A percentile compares a stretch with the other conserved stretches of the same genome.
These are phyloP conservation scores for Fusarium humuli DNA, from an alignment of 2,329 filamentous ascomycete genomes.

Conservation along the genomic window DNA sequence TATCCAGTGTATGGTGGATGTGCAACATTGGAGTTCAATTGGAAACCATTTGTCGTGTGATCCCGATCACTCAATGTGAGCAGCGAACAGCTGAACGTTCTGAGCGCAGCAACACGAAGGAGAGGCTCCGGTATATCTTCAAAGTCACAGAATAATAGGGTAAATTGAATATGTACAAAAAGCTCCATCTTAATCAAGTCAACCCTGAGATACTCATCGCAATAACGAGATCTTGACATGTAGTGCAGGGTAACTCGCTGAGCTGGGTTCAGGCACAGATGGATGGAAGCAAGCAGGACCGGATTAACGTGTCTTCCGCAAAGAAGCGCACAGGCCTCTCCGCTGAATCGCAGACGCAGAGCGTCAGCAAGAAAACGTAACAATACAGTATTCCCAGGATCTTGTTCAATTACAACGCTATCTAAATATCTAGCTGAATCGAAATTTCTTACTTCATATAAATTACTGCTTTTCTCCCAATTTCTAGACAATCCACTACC, in stretches of 20 bases:
- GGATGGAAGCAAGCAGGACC: too few relatives aligned
- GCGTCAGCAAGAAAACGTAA: not conserved
- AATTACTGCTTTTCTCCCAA: not conserved
- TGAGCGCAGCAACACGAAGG: too few relatives aligned
- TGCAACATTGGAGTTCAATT: too few relatives aligned
- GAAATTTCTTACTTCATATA: accelerated
- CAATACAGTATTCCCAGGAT: not conserved
- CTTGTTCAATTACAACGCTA: accelerated
- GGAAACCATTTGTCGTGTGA: too few relatives aligned
- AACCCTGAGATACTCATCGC: not conserved
- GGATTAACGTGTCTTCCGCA: not conserved
- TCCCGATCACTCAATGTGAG: too few relatives aligned
- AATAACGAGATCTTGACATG: not conserved
- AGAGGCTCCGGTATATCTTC: accelerated
- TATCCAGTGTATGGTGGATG: too few relatives aligned
- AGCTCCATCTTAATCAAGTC: not conserved
- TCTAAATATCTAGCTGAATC: accelerated
- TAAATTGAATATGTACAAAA: not conserved
- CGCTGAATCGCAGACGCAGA: not conserved
- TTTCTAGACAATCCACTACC: not conserved
- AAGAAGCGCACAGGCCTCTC: not conserved
- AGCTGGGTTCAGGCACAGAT: too few relatives aligned
- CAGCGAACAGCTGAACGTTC: too few relatives aligned
- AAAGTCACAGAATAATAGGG: accelerated
- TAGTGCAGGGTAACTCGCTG: not conserved